These are phyloP conservation scores for Bacidia rubella DNA, from an alignment of 495 filamentous ascomycete species.

Conservation along the genomic window DNA sequence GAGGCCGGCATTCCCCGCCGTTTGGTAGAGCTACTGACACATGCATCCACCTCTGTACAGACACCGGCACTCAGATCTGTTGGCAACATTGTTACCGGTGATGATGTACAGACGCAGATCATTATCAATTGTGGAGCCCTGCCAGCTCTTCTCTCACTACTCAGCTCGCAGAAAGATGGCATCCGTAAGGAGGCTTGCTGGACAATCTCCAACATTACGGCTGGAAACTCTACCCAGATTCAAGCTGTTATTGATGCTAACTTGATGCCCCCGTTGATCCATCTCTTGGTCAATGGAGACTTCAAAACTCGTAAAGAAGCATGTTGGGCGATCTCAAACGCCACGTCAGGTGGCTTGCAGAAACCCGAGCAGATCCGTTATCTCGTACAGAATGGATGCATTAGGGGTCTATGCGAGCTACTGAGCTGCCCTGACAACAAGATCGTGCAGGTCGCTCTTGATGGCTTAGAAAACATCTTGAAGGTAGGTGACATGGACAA, in stretches of 20 bases:
- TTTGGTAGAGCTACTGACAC: constrained; percentile 94
- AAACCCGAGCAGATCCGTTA: constrained; percentile 98
- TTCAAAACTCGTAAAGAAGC: constrained; percentile 99
- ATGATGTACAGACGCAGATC: constrained; percentile 97
- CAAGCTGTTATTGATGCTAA: constrained; percentile 93
- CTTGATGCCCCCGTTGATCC: constrained; percentile 91
- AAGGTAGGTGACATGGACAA: constrained; percentile 99
- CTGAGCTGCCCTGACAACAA: constrained; percentile 98
- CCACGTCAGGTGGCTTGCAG: constrained; percentile 92
- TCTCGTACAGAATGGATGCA: constrained; percentile 82
- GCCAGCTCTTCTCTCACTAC: constrained; percentile 76
- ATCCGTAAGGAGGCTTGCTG: constrained; percentile 99
- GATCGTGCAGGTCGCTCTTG: constrained; percentile 98
- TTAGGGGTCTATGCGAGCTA: constrained; percentile 94
- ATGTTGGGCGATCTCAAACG: constrained; percentile 99
- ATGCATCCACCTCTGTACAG: constrained; percentile 97
- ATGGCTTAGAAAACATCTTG: constrained; percentile 97
- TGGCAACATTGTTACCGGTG: constrained; percentile 97
- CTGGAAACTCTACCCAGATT: constrained; percentile 95
- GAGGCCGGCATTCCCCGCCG: constrained; percentile 96
- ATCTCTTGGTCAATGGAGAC: constrained; percentile 88
- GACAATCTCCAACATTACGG: constrained; percentile 99
- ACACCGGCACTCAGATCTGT: constrained; percentile 95
- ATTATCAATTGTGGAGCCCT: constrained; percentile 98
- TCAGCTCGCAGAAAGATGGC: constrained; percentile 94